Evolutionary conservation across 805 yeast species (phyloP).

Genomic region (Saturnispora saitoi): DNA sequence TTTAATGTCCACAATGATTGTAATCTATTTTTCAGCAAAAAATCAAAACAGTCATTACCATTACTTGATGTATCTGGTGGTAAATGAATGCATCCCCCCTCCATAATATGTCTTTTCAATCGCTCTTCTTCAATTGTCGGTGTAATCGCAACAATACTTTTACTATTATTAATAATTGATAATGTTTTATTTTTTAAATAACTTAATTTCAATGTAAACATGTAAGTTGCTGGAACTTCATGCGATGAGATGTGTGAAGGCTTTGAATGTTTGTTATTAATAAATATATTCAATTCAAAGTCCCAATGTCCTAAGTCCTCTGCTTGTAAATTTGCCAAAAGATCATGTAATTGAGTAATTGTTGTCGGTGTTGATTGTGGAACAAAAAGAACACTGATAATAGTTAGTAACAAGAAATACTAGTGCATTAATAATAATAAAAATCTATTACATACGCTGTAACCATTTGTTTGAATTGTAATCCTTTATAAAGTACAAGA

Average conservation of each 20-base stretch:
- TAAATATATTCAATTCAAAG: conserved; percentile 57
- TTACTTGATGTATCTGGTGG: conserved; percentile 15
- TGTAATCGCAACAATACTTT: conserved; percentile 26
- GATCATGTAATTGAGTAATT: conserved; percentile 63
- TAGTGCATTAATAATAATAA: neutral
- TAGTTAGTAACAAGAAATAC: neutral
- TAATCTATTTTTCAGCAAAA: conserved; percentile 45
- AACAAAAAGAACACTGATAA: conserved; percentile 31
- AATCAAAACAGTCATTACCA: conserved; percentile 42
- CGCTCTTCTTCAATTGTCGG: conserved; percentile 19
- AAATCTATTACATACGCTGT: conserved; percentile 25
- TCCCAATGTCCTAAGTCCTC: conserved; percentile 55
- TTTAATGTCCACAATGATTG: conserved; percentile 63
- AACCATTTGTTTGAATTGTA: conserved; percentile 18
- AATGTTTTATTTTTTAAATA: conserved; percentile 38
- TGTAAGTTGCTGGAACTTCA: conserved; percentile 34
- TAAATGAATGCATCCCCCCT: conserved; percentile 47
- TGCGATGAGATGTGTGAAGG: conserved; percentile 31
- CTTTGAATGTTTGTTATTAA: conserved; percentile 49
- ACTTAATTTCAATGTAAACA: conserved; percentile 44
- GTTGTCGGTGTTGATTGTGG: conserved; percentile 47
- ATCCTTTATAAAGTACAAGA: conserved; percentile 2
- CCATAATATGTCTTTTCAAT: conserved; percentile 23
- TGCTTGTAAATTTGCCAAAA: conserved; percentile 60
- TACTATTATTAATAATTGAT: conserved; percentile 39